phyloP scores from a whole-genome alignment of 805 yeast species.

The Suhomyces prunicola region DNA sequence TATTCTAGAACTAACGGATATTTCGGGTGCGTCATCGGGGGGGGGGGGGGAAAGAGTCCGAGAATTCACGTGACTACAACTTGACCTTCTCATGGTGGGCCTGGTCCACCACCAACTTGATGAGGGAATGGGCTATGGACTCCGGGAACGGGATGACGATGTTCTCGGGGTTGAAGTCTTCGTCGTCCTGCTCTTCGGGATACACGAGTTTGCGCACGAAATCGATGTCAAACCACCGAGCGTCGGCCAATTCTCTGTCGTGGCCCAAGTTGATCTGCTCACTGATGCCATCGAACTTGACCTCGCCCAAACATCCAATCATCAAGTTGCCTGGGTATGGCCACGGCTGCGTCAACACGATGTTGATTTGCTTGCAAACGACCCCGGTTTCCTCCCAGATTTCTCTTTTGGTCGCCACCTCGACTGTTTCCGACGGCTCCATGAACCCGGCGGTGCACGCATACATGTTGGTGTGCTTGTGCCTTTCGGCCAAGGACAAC shows the following conservation, averaged over 20 bases:
- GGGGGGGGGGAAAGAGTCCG: no score
- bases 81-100: constrained; percentile 5
- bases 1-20: neutral
- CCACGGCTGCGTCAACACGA: constrained; percentile 90
- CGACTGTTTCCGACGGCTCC: constrained; percentile 93
- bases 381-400: constrained; percentile 97
- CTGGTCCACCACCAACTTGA: constrained; percentile 38
- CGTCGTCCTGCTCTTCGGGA: constrained; percentile 12
- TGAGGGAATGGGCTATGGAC: constrained; percentile 44
- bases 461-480: constrained; percentile 55
- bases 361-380: constrained; percentile 50
- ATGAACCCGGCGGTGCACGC: constrained; percentile 92
- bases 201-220: constrained; percentile 45
- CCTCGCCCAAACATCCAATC: constrained; percentile 86
- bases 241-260: constrained; percentile 84
- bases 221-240: constrained; percentile 72
- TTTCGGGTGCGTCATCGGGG: neutral
- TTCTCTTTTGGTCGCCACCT: constrained; percentile 82
- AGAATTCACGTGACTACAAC: constrained; percentile 1
- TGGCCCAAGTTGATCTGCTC: constrained; percentile 69
- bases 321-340: constrained; percentile 92
- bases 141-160: constrained; percentile 42
- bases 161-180: constrained; percentile 31
- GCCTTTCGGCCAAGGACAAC: constrained; percentile 67
- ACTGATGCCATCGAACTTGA: constrained; percentile 64